Evolutionary conservation across 805 yeast species (phyloP).

Genomic region (Jamesozyma jinghongensis): DNA sequence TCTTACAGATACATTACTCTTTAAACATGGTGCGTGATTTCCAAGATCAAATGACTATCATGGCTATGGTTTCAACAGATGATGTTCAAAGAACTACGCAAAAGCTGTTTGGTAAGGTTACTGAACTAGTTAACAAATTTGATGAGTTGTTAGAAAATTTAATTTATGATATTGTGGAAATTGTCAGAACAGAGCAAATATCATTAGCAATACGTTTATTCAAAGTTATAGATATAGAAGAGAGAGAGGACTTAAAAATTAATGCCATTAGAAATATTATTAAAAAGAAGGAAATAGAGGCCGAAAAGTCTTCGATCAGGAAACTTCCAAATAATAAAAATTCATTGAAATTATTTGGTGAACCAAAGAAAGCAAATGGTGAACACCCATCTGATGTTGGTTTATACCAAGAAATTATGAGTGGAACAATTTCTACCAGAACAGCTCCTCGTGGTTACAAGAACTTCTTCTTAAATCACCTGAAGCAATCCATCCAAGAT

Average conservation of each 20-base stretch:
- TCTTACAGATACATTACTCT: constrained; percentile 60
- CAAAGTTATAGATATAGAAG: constrained; percentile 73
- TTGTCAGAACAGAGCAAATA: constrained; percentile 57
- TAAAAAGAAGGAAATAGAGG: constrained; percentile 25
- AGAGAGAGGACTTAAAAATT: constrained; percentile 60
- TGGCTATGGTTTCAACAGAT: constrained; percentile 44
- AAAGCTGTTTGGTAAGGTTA: constrained; percentile 30
- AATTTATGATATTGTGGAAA: constrained; percentile 63
- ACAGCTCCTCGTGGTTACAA: constrained; percentile 49
- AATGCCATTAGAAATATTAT: constrained; percentile 28
- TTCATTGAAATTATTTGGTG: constrained; percentile 10
- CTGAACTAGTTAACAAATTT: constrained; percentile 44
- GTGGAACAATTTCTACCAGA: constrained; percentile 37
- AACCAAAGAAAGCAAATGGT: constrained; percentile 2
- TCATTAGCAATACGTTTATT: constrained; percentile 63
- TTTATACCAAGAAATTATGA: constrained; percentile 32
- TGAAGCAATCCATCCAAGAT: constrained; percentile 52
- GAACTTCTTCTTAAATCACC: constrained; percentile 46
- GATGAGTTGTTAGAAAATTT: constrained; percentile 55
- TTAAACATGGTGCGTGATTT: constrained; percentile 68
- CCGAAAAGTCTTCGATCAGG: constrained; percentile 21
- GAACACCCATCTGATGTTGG: constrained; percentile 28
- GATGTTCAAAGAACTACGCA: constrained; percentile 63
- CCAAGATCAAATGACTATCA: constrained; percentile 58
- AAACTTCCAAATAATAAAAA: constrained; percentile 21